These are phyloP conservation scores for Aspergillus aculeatinus DNA, from an alignment of 2,329 filamentous ascomycete genomes.

Conservation along the genomic window DNA sequence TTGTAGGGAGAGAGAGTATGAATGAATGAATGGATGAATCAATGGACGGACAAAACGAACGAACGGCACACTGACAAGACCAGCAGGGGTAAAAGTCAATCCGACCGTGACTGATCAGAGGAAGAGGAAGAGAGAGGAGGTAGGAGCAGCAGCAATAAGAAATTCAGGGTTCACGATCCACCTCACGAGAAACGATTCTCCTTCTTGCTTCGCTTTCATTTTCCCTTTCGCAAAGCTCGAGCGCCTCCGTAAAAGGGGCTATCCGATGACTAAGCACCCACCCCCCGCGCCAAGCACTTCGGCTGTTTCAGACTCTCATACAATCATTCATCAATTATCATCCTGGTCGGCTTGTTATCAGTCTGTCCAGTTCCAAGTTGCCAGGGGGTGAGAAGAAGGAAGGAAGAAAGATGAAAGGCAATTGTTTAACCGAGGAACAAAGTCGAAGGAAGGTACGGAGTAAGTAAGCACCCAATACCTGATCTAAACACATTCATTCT, in stretches of 20 bases:
- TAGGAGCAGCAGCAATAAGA: background rate
- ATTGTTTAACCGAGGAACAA: background rate
- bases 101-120: background rate
- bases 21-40: slow-evolving; percentile 5
- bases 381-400: background rate
- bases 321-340: background rate
- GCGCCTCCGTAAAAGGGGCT: slow-evolving; percentile 38
- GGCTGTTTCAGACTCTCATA: slow-evolving; percentile 18
- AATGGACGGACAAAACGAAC: background rate
- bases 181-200: slow-evolving; percentile 14
- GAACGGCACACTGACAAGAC: background rate
- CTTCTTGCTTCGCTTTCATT: background rate
- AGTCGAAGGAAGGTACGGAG: too few species aligned
- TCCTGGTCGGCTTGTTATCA: background rate
- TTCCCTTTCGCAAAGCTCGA: slow-evolving; percentile 1
- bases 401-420: background rate
- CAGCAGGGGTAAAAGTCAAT: slow-evolving; percentile 9
- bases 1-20: background rate
- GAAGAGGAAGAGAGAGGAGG: background rate
- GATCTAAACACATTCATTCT: background rate
- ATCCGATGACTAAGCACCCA: slow-evolving; percentile 31
- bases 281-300: slow-evolving; percentile 20
- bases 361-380: background rate
- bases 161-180: slow-evolving; percentile 24
- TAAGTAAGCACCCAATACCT: background rate